Evolutionary conservation across 148 eudicot genomes (phyloP), one percentile per base, ranked within the genome.

Genomic region (Fagopyrum esculentum): DNA sequence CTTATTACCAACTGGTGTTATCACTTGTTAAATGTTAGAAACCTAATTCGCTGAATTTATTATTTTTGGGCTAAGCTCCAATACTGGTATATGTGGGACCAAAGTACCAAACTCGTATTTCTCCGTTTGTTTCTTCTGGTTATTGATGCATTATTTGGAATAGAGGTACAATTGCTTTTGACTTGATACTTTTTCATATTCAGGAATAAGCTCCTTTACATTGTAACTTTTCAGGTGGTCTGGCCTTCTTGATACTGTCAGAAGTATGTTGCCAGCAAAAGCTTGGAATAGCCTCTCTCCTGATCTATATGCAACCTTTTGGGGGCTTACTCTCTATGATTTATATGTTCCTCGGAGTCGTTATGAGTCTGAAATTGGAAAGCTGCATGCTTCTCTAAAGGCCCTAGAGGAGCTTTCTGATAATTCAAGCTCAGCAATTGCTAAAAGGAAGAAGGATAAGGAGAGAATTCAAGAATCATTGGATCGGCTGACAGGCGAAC

Each of bases 231-330:
- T 82, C 91, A 96, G 99, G 82, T 96, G 99, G 99, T 83, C 88
- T 46, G 89, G 82, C 87, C 98, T 92, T 78, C 92, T 96, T 76
- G 85, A 84, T 48, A 88, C 92, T 49, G 87, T 93, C 76, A 83
- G 87, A 76, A 86, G 89, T 66, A 89, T 92, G 93, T 78, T 92
- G 80, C 99, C 99, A 74, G 77, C 94, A n/a, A 96, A 88, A 83
- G 94, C 98, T 3, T 96, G 99, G 98, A 96, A 96, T 73, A 96
- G 99, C 84, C 95, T 96, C 57, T 96, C 99, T 61, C 94, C 99
- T 12, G 99, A 92, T 85, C 81, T 96, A 6, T 96, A 92, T 84
- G 94, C 96, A 26, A 90, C 99, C 40, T 96, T 96, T 82, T 96
- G 99, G 99, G 99, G 99, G 44, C 90, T 96, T 66, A 86, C 94